These are phyloP conservation scores for Scytalidium sp. DNA, from an alignment of 2,329 filamentous ascomycete species.

Conservation along the genomic window DNA sequence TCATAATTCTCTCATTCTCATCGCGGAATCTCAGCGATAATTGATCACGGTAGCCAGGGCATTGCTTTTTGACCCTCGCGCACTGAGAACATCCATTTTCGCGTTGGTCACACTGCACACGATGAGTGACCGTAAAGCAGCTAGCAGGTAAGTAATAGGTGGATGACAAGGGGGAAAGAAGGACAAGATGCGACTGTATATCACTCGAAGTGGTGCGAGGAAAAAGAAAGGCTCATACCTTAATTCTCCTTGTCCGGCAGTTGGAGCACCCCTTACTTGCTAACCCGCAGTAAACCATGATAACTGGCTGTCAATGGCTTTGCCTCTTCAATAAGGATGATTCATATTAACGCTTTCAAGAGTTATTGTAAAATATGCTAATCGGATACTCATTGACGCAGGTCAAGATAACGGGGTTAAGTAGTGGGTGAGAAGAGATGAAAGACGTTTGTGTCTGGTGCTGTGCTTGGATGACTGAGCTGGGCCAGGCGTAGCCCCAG, in stretches of 20 bases:
- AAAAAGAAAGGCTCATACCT: constrained; percentile 9
- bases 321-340: too few relatives aligned
- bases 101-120: constrained; percentile 47
- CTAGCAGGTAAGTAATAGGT: not conserved
- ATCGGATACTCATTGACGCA: too few relatives aligned
- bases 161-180: not conserved
- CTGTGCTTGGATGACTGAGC: not conserved
- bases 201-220: not conserved
- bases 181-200: not conserved
- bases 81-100: constrained; percentile 52
- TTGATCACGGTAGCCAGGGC: constrained; percentile 52
- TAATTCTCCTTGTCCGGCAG: constrained; percentile 21
- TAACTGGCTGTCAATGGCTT: not conserved
- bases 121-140: not conserved
- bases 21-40: constrained; percentile 55
- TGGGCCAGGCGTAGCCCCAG: not conserved
- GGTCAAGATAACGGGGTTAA: too few relatives aligned
- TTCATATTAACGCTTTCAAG: too few relatives aligned
- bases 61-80: constrained; percentile 46
- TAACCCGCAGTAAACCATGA: constrained; percentile 26
- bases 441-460: too few relatives aligned
- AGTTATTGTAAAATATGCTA: too few relatives aligned
- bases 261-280: constrained; percentile 18
- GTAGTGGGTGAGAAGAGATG: too few relatives aligned
- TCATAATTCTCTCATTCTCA: constrained; percentile 52